phyloP scores from a whole-genome alignment of 2,329 filamentous ascomycete species.

The Phialocephala sp. region DNA sequence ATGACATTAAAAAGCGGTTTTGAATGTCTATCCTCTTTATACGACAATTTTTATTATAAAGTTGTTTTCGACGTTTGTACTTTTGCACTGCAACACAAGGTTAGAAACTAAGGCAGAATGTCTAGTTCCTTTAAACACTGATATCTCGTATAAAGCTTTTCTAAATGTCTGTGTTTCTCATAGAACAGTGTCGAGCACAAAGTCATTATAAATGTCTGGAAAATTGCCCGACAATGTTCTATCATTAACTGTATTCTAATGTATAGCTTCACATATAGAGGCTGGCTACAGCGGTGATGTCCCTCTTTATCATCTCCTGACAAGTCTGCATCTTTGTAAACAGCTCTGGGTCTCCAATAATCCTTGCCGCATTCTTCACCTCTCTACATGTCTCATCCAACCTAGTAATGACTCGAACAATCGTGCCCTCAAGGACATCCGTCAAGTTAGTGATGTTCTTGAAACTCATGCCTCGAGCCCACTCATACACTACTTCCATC shows the following conservation, averaged over 20 bases:
- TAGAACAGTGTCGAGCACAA: too few relatives aligned
- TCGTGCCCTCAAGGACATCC: constrained; percentile 95
- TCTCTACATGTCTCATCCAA: constrained; percentile 96
- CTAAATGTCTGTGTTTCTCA: too few relatives aligned
- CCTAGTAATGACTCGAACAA: constrained; percentile 91
- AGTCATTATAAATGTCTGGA: too few relatives aligned
- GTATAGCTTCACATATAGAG: constrained; percentile 72
- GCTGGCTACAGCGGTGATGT: constrained; percentile 88
- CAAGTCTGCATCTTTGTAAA: constrained; percentile 97
- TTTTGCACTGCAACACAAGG: too few relatives aligned
- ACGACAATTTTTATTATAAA: too few relatives aligned
- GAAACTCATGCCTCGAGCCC: constrained; percentile 97
- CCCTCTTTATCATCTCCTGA: constrained; percentile 96
- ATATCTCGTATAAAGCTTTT: too few relatives aligned
- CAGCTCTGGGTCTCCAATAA: constrained; percentile 91
- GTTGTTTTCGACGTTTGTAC: too few relatives aligned
- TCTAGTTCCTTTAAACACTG: too few relatives aligned
- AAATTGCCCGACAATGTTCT: too few relatives aligned
- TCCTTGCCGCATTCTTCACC: constrained; percentile 94
- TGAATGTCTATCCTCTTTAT: too few relatives aligned
- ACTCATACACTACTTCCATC: constrained; percentile 98
- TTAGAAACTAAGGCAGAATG: too few relatives aligned
- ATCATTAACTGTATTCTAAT: neutral
- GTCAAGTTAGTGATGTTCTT: constrained; percentile 96
- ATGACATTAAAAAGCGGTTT: too few relatives aligned